These are phyloP conservation scores for Malassezia cuniculi DNA, from an alignment of 1,284 basidiomycete genomes.

Conservation along the genomic window DNA sequence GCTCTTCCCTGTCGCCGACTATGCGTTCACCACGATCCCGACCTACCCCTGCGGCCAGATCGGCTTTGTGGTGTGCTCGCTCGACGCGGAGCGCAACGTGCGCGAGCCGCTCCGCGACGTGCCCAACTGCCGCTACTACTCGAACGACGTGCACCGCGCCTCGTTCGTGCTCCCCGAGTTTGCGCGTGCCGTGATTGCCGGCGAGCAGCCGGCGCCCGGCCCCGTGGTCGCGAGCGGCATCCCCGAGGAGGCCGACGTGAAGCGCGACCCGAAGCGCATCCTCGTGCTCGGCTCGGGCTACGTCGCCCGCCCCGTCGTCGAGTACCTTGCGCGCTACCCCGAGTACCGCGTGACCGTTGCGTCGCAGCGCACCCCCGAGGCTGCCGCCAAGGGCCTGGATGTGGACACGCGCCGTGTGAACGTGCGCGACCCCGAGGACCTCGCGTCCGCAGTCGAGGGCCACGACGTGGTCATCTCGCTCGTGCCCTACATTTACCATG, in stretches of 20 bases:
- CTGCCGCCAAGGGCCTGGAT: slow-evolving; percentile 56
- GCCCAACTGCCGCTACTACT: slow-evolving; percentile 63
- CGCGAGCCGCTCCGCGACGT: slow-evolving; percentile 53
- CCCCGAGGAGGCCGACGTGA: slow-evolving; percentile 45
- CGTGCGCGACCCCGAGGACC: slow-evolving; percentile 59
- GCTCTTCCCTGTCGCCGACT: slow-evolving; percentile 75
- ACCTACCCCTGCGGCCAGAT: slow-evolving; percentile 97
- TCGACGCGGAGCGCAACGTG: slow-evolving; percentile 48
- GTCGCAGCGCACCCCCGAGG: slow-evolving; percentile 48
- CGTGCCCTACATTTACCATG: slow-evolving; percentile 89
- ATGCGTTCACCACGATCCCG: slow-evolving; percentile 91
- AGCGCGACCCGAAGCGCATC: slow-evolving; percentile 55
- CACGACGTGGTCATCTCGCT: slow-evolving; percentile 91
- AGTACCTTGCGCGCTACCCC: slow-evolving; percentile 74
- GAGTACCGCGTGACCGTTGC: slow-evolving; percentile 68
- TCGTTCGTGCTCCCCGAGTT: slow-evolving; percentile 90
- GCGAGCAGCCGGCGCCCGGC: slow-evolving; percentile 33
- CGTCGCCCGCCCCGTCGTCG: slow-evolving; percentile 82
- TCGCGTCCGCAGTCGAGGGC: slow-evolving; percentile 67
- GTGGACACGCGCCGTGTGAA: slow-evolving; percentile 68
- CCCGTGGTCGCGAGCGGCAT: slow-evolving; percentile 48
- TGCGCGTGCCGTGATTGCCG: slow-evolving; percentile 51
- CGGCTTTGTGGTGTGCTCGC: slow-evolving; percentile 83
- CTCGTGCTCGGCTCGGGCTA: slow-evolving; percentile 88
- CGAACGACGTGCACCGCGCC: slow-evolving; percentile 63